phyloP scores from a whole-genome alignment of 164 flowering plant genomes.

The Litsea cubeba region DNA sequence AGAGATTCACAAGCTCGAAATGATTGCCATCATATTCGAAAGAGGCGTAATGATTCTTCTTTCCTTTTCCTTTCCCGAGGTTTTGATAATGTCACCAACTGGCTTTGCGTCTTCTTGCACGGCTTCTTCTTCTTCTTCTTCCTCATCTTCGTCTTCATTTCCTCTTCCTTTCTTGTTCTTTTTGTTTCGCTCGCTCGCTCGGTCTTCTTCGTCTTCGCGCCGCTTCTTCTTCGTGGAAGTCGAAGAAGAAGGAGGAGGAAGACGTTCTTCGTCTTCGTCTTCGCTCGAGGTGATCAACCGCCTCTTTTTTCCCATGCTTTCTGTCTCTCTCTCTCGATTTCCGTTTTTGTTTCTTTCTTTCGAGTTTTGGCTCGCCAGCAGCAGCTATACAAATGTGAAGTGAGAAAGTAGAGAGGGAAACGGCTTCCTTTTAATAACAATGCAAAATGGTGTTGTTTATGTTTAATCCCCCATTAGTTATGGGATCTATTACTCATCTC shows the following conservation, averaged over 20 bases:
- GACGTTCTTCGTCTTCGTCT: conserved; percentile 49
- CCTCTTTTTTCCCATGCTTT: conserved; percentile 38
- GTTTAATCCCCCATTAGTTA: background rate
- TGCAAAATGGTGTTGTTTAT: no score
- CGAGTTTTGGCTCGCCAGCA: background rate
- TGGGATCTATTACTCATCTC: background rate
- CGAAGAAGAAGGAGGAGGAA: conserved; percentile 2
- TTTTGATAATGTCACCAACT: conserved; percentile 52
- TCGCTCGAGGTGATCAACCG: conserved; percentile 55
- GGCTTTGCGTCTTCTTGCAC: conserved; percentile 56
- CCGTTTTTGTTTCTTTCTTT: background rate
- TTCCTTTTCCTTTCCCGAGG: conserved; percentile 48
- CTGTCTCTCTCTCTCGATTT: background rate
- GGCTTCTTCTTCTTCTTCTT: conserved; percentile 24
- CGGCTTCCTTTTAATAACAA: background rate
- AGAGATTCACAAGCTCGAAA: conserved; percentile 50
- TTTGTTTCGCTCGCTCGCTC: background rate
- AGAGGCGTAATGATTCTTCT: conserved; percentile 44
- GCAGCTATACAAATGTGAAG: background rate
- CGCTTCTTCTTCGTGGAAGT: background rate
- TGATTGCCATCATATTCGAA: conserved; percentile 65
- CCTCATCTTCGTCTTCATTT: conserved; percentile 4
- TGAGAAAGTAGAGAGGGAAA: background rate
- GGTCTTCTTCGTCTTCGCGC: background rate
- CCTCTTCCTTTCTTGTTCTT: background rate